Percentiles rank a stretch among this genome's conserved stretches.
Conservation (phyloP, 108 stramenopile genomes). For the Parietichytrium sp. region DNA sequence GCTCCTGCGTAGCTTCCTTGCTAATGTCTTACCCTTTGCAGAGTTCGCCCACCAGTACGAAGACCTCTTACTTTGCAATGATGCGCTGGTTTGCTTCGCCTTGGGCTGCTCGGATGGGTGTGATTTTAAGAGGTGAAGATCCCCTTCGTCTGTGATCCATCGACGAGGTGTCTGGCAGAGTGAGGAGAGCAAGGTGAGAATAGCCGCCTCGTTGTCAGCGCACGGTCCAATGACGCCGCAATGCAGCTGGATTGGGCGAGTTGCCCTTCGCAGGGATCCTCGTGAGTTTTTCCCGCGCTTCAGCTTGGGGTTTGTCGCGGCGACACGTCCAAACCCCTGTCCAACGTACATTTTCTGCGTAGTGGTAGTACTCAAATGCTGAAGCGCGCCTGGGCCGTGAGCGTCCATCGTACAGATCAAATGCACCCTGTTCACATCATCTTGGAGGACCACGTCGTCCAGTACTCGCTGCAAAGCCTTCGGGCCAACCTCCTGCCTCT, state of each 20-base stretch:
- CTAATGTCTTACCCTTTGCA: background rate
- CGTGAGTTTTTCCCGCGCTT: background rate
- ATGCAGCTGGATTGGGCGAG: background rate
- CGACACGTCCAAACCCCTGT: background rate
- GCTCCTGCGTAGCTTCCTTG: background rate
- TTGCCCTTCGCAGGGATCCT: background rate
- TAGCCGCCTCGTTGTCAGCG: background rate
- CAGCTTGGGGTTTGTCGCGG: background rate
- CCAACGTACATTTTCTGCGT: background rate
- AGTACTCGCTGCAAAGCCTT: too few species aligned
- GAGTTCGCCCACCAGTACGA: background rate
- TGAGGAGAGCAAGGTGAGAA: background rate
- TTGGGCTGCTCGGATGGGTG: background rate
- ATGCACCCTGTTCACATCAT: too few species aligned
- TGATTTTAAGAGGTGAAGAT: background rate
- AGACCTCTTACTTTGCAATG: background rate
- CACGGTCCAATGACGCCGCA: background rate
- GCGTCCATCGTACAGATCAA: too few species aligned
- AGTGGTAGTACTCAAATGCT: background rate
- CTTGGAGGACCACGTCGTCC: too few species aligned
- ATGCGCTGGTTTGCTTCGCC: too few species aligned
- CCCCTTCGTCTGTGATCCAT: background rate
- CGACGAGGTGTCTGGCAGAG: background rate
- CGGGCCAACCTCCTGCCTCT: too few species aligned
- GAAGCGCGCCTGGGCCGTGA: background rate